These are phyloP conservation scores for Entelexis paramagnoliae DNA, from an alignment of 1,139 yeast genomes.

Conservation along the genomic window DNA sequence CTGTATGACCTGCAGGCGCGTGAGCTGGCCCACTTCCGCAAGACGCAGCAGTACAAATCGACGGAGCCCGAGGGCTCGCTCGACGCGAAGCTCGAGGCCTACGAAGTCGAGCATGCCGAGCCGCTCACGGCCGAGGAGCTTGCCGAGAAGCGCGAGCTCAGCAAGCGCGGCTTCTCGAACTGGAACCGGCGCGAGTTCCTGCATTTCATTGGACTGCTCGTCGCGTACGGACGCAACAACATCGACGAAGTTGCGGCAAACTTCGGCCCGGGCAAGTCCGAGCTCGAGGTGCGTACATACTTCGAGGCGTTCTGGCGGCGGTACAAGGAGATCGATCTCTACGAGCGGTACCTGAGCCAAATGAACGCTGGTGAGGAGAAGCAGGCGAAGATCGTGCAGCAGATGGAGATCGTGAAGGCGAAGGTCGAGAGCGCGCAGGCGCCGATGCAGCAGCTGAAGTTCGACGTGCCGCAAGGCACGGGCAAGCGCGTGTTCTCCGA, in stretches of 20 bases:
- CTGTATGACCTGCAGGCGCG: slow-evolving; percentile 57
- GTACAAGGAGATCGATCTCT: slow-evolving; percentile 65
- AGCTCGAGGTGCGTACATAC: slow-evolving; percentile 65
- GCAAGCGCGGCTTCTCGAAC: slow-evolving; percentile 56
- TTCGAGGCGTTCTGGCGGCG: slow-evolving; percentile 69
- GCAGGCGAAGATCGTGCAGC: slow-evolving; percentile 50
- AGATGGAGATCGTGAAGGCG: slow-evolving; percentile 51
- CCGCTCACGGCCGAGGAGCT: slow-evolving; percentile 75
- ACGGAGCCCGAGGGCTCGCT: slow-evolving; percentile 26
- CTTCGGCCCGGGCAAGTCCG: slow-evolving; percentile 41
- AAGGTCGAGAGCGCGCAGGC: slow-evolving; percentile 56
- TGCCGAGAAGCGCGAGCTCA: slow-evolving; percentile 47
- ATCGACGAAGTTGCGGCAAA: slow-evolving; percentile 54
- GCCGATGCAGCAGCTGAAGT: slow-evolving; percentile 69
- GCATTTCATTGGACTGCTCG: slow-evolving; percentile 71
- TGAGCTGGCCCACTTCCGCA: slow-evolving; percentile 68
- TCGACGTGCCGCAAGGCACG: slow-evolving; percentile 64
- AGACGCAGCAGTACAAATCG: slow-evolving; percentile 41
- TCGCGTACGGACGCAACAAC: slow-evolving; percentile 65
- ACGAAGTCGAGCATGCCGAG: slow-evolving; percentile 43
- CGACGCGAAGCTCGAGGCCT: slow-evolving; percentile 45
- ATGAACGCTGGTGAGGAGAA: slow-evolving; percentile 85
- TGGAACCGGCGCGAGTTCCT: slow-evolving; percentile 93
- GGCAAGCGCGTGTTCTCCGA: slow-evolving; percentile 72
- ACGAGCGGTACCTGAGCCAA: slow-evolving; percentile 71